Conservation (phyloP, 176 grass and related monocot genomes). For the Avena eriantha region DNA sequence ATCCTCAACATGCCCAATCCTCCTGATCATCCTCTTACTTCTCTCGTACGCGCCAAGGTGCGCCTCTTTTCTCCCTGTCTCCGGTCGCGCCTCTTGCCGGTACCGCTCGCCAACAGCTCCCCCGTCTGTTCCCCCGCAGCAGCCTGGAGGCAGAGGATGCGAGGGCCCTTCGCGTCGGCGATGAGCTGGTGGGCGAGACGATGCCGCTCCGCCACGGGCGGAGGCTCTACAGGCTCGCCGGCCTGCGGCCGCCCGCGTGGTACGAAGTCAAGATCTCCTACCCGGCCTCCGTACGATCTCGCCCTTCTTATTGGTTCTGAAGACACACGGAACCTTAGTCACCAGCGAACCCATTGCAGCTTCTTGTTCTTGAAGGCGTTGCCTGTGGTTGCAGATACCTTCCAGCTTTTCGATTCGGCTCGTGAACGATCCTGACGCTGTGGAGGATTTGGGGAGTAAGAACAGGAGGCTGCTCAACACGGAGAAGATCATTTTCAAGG, state of each 20-base stretch:
- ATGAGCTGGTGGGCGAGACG: conserved; percentile 63
- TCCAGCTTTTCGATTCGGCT: conserved; percentile 73
- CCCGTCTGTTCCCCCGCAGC: neutral
- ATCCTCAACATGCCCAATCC: neutral
- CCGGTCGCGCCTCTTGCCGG: neutral
- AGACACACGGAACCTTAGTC: too few species aligned
- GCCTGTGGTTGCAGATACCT: conserved; percentile 62
- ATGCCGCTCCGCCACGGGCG: conserved; percentile 57
- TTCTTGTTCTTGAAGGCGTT: neutral
- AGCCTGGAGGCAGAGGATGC: conserved; percentile 46
- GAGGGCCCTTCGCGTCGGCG: conserved; percentile 59
- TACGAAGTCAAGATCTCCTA: conserved; percentile 99
- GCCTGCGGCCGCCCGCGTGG: conserved; percentile 55
- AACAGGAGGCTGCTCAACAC: conserved; percentile 93
- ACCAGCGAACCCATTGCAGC: too few species aligned
- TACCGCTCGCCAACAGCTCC: neutral
- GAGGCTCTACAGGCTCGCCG: conserved; percentile 63
- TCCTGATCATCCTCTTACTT: neutral
- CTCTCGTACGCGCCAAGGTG: conserved; percentile 20
- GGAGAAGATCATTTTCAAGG: conserved; percentile 89
- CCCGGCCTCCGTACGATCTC: conserved; percentile 70
- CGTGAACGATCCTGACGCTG: conserved; percentile 18
- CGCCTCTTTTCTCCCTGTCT: neutral
- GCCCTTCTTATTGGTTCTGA: too few species aligned
- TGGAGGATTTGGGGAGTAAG: conserved; percentile 45